Percentiles rank a stretch among this genome's conserved stretches.
Evolutionary conservation across 345 rosid genomes (phyloP).

Genomic region (Reutealis trisperma): DNA sequence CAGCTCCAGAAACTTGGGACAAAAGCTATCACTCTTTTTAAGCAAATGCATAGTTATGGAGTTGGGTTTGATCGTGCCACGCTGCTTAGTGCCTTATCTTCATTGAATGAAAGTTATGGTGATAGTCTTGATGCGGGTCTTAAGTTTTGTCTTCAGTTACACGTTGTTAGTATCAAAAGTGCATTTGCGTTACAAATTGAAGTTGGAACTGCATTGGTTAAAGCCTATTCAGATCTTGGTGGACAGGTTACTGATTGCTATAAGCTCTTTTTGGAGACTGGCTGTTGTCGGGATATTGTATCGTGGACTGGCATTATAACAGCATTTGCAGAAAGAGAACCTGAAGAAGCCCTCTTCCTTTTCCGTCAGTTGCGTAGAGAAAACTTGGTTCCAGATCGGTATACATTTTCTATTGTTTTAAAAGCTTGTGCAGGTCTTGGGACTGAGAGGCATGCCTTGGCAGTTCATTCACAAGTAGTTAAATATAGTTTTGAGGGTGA

Average conservation of each 20-base stretch:
- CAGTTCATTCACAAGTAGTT: constrained; percentile 62
- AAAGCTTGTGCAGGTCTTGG: constrained; percentile 86
- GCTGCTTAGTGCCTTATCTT: constrained; percentile 61
- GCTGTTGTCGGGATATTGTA: constrained; percentile 48
- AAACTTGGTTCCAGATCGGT: constrained; percentile 65
- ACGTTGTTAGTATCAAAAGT: constrained; percentile 53
- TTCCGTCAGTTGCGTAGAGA: constrained; percentile 51
- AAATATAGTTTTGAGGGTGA: constrained; percentile 66
- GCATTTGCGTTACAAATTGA: constrained; percentile 56
- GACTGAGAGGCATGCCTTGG: constrained; percentile 53
- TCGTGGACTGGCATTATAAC: constrained; percentile 83
- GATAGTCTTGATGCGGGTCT: constrained; percentile 39
- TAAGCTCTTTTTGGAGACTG: constrained; percentile 58
- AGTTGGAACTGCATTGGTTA: constrained; percentile 71
- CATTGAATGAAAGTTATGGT: constrained; percentile 46
- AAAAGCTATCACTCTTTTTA: constrained; percentile 48
- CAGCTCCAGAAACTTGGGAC: constrained; percentile 45
- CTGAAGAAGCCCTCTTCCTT: constrained; percentile 63
- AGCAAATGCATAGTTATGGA: constrained; percentile 51
- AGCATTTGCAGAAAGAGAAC: constrained; percentile 66
- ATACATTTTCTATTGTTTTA: constrained; percentile 67
- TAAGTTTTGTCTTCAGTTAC: constrained; percentile 57
- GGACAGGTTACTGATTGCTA: constrained; percentile 57
- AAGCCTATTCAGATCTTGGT: constrained; percentile 69
- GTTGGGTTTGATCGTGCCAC: constrained; percentile 73